Evolutionary conservation across 2,329 filamentous ascomycete genomes (phyloP), one percentile per base, ranked within the genome.

Genomic region (Curvularia spicifera): DNA sequence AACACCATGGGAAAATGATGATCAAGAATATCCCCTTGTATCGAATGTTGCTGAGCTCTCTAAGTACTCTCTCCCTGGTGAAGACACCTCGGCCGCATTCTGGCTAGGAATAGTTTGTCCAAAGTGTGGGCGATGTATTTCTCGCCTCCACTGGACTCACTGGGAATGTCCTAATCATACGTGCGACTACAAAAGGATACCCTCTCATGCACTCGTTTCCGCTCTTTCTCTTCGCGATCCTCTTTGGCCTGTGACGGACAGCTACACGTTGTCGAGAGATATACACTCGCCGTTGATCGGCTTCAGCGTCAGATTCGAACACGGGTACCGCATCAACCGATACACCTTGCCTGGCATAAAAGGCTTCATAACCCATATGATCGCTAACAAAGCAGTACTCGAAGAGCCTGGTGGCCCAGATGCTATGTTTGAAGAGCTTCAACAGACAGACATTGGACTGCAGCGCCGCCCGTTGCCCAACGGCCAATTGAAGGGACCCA

Each of bases 21-120:
- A 71, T 15, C 71, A 63, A 31, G 78, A 73, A 9, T 79, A 77
- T 51, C 74, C 70, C 4, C 69, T 83, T 0, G 52, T 50, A 2
- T 64, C 65, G 2, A 63, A 62, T 31, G 33, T 50, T n/a, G 59
- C 61, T 1, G 57, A 64, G 8, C 51, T 80, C 9, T 68, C 76
- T 1, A 64, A 73, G 0, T 76, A 78, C 13, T 72, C 77, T 0
- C 68, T 77, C 4, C 65, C 75, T 0, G 79, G 80, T 4, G 77
- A 81, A 53, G 82, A 84, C 3, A 82, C 83, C 0, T 81, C 84
- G 10, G 76, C 78, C 2, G 72, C 79, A 8, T 85, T 83, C 55
- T 88, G 85, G 67, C 79, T 80, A 50, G 90, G 89, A 0, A 84
- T 91, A 46, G 84, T 89, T 1, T 93, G 90, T 64, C 86, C 85